Percentiles rank a stretch among this genome's conserved stretches.
Evolutionary conservation across 768 basidiomycete genomes (phyloP).

Genomic region (Lactarius evosmus): DNA sequence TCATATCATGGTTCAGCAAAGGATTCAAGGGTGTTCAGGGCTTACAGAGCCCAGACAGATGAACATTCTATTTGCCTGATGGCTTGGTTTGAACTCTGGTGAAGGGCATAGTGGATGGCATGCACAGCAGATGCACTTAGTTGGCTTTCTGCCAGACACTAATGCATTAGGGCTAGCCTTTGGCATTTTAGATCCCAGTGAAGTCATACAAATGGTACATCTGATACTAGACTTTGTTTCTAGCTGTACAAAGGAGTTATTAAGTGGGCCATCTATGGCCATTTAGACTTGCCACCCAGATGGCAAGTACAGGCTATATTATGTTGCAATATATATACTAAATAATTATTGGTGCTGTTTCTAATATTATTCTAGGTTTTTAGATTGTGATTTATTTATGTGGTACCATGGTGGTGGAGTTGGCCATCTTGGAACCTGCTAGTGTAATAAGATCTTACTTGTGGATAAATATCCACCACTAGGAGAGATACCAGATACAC

Average conservation of each 20-base stretch:
- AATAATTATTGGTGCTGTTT: background rate
- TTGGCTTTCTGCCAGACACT: slow-evolving; percentile 29
- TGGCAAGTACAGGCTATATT: slow-evolving; percentile 29
- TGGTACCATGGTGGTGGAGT: slow-evolving; percentile 30
- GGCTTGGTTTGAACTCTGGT: slow-evolving; percentile 8
- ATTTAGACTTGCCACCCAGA: background rate
- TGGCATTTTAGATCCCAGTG: slow-evolving; percentile 34
- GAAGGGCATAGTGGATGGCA: slow-evolving; percentile 5
- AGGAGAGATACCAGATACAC: too few species aligned
- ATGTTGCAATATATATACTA: slow-evolving; percentile 32
- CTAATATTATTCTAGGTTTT: slow-evolving; percentile 27
- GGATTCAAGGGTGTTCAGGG: slow-evolving; percentile 39
- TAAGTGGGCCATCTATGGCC: background rate
- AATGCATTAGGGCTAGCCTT: slow-evolving; percentile 28
- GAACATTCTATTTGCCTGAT: slow-evolving; percentile 5
- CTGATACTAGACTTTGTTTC: slow-evolving; percentile 33
- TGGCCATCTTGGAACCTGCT: too few species aligned
- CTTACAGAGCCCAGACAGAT: slow-evolving; percentile 25
- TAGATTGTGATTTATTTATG: slow-evolving; percentile 33
- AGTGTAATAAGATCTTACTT: too few species aligned
- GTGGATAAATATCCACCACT: too few species aligned
- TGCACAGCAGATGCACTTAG: slow-evolving; percentile 22
- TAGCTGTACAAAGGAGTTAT: slow-evolving; percentile 15
- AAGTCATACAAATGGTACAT: slow-evolving; percentile 32
- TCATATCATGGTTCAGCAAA: slow-evolving; percentile 32